These are phyloP conservation scores for Piromyces finnis DNA, from an alignment of 192 early-diverging fungal genomes.

Conservation along the genomic window DNA sequence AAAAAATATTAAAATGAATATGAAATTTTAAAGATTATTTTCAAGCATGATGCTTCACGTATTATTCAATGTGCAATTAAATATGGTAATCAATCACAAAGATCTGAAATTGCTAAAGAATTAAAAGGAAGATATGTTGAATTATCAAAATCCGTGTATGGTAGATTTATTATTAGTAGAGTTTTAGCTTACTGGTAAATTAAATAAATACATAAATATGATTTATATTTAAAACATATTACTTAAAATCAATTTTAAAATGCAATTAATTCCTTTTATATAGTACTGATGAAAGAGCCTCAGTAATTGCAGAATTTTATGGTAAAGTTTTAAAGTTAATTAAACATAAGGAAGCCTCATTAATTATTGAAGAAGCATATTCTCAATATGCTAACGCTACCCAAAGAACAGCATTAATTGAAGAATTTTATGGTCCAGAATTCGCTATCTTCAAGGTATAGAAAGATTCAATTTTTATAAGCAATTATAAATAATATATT, in stretches of 20 bases:
- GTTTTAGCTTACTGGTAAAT: slow-evolving; percentile 63
- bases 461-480: too few species aligned
- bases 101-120: slow-evolving; percentile 60
- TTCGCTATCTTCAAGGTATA: slow-evolving; percentile 63
- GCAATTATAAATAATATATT: too few species aligned
- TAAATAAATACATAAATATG: too few species aligned
- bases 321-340: slow-evolving; percentile 68
- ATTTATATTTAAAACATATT: too few species aligned
- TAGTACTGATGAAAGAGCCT: slow-evolving; percentile 40
- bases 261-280: too few species aligned
- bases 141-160: slow-evolving; percentile 61
- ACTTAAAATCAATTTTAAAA: too few species aligned
- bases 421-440: slow-evolving; percentile 89
- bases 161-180: slow-evolving; percentile 72
- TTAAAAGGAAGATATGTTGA: slow-evolving; percentile 56
- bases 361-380: slow-evolving; percentile 71
- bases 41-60: slow-evolving; percentile 90
- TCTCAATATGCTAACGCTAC: slow-evolving; percentile 54
- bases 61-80: slow-evolving; percentile 85
- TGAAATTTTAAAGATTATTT: slow-evolving; percentile 52
- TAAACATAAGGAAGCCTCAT: slow-evolving; percentile 72
- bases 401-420: slow-evolving; percentile 53
- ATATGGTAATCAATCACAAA: slow-evolving; percentile 59
- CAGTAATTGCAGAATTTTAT: slow-evolving; percentile 61
- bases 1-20: too few species aligned